Evolutionary conservation across 1,284 basidiomycete genomes (phyloP).

Genomic region (Sporisorium exsertum): DNA sequence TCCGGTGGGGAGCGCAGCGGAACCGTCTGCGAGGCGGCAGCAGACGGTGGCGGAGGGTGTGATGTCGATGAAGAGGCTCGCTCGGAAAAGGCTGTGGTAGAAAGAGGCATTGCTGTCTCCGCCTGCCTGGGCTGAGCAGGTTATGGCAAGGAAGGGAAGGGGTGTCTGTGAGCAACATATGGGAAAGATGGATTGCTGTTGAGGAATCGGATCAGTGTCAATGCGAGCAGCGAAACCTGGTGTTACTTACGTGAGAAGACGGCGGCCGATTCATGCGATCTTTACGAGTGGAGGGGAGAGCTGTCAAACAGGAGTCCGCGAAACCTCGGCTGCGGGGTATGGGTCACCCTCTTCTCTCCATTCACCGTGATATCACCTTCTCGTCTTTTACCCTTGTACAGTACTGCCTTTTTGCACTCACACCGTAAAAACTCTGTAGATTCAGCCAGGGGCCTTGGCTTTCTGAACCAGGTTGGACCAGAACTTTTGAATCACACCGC

Average conservation of each 20-base stretch:
- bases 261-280: not conserved
- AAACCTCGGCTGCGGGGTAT: slow-evolving; percentile 21
- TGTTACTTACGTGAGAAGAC: not conserved
- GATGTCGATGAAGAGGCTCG: slow-evolving; percentile 9
- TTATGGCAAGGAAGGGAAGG: slow-evolving; percentile 13
- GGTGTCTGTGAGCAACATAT: not conserved
- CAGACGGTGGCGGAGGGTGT: not conserved
- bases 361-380: too few relatives aligned
- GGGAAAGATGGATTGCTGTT: slow-evolving; percentile 3
- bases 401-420: too few relatives aligned
- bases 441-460: too few relatives aligned
- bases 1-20: slow-evolving; percentile 28
- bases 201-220: slow-evolving; percentile 3
- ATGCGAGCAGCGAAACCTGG: not conserved
- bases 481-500: too few relatives aligned
- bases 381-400: too few relatives aligned
- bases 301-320: not conserved
- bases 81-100: slow-evolving; percentile 12
- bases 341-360: too few relatives aligned
- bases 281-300: not conserved
- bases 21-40: slow-evolving; percentile 11
- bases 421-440: too few relatives aligned
- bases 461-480: too few relatives aligned
- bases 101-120: slow-evolving; percentile 23
- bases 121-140: not conserved